phyloP scores from a whole-genome alignment of 129 eudicot species.

The Tanacetum coccineum region DNA sequence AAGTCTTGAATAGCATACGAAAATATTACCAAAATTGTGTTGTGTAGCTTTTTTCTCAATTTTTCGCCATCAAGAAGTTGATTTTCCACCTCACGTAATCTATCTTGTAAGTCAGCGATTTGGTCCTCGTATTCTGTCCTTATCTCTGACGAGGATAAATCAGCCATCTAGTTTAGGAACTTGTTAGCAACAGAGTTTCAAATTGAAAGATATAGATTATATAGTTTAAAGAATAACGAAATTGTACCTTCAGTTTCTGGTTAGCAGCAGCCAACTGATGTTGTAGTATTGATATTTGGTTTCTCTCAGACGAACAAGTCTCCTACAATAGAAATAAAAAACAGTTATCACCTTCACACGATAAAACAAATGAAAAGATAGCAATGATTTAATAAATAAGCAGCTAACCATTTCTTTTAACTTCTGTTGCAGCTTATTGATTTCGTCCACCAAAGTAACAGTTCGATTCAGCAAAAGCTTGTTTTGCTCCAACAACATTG shows the following conservation, averaged over 20 bases:
- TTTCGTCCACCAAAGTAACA: too few relatives aligned
- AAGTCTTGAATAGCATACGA: neutral
- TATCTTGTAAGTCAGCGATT: conserved; percentile 43
- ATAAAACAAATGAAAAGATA: neutral
- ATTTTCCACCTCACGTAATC: conserved; percentile 41
- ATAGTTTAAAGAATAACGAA: neutral
- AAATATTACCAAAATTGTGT: conserved; percentile 53
- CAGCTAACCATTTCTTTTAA: too few relatives aligned
- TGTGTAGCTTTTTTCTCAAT: too few relatives aligned
- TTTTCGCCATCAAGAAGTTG: conserved; percentile 57
- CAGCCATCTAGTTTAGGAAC: conserved; percentile 38
- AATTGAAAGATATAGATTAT: neutral
- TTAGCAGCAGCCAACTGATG: conserved; percentile 39
- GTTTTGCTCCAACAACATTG: too few relatives aligned
- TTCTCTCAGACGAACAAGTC: conserved; percentile 40
- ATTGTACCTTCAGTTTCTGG: conserved; percentile 42
- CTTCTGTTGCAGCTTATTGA: too few relatives aligned
- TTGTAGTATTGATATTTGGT: conserved; percentile 33
- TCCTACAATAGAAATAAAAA: conserved; percentile 27
- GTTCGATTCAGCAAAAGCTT: too few relatives aligned
- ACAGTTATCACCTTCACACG: neutral
- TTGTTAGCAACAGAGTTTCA: neutral
- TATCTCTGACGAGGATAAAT: conserved; percentile 40
- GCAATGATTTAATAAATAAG: neutral
- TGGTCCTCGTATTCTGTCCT: conserved; percentile 42